These are phyloP conservation scores for Fraxinus latifolia DNA, from an alignment of 305 asterid genomes.

Conservation along the genomic window DNA sequence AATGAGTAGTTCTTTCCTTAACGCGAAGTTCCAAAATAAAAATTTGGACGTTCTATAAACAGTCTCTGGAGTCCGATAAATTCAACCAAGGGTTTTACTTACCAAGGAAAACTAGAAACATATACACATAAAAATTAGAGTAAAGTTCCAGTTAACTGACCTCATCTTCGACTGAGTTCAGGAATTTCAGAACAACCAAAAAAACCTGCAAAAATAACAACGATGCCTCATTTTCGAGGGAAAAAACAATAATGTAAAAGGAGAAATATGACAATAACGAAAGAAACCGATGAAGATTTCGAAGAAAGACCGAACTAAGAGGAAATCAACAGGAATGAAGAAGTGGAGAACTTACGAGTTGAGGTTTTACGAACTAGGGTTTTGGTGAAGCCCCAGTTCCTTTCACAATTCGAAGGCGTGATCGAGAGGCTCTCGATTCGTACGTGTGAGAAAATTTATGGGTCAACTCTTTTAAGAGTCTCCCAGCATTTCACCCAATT, in stretches of 20 bases:
- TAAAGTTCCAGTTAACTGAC: slow-evolving; percentile 18
- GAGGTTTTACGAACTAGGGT: background rate
- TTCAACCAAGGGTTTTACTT: slow-evolving; percentile 16
- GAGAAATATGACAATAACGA: background rate
- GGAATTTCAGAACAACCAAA: slow-evolving; percentile 6
- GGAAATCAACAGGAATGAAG: background rate
- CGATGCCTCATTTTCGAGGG: background rate
- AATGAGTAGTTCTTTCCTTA: background rate
- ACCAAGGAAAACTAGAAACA: background rate
- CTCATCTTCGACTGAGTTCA: slow-evolving; percentile 26
- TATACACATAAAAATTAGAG: slow-evolving; percentile 4
- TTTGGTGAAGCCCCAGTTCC: background rate
- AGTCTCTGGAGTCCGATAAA: background rate
- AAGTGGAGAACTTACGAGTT: background rate
- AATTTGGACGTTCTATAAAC: background rate
- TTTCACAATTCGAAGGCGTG: background rate
- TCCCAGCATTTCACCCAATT: background rate
- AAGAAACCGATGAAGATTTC: background rate
- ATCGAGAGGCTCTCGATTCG: background rate
- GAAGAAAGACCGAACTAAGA: background rate
- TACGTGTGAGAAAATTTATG: background rate
- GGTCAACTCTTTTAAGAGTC: background rate
- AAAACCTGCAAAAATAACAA: slow-evolving; percentile 6
- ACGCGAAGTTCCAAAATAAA: background rate
- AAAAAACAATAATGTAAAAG: background rate